Percentiles rank a stretch among this genome's conserved stretches.
Evolutionary conservation across 768 basidiomycete species (phyloP).

Genomic region (Mycena capillaripes): DNA sequence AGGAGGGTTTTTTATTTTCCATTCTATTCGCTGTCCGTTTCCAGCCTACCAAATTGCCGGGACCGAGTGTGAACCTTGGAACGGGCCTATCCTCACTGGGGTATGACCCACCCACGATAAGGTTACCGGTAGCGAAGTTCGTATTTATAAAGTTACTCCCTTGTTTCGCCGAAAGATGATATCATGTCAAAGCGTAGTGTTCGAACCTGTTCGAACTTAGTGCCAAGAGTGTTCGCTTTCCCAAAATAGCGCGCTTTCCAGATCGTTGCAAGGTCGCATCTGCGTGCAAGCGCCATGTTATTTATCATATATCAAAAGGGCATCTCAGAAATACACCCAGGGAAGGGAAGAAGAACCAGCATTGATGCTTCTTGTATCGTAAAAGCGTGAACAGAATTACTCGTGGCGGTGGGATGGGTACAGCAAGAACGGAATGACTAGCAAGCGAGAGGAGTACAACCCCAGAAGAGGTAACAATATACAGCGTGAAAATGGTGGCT

Average conservation of each 20-base stretch:
- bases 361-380: neutral
- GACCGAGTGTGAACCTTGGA: neutral
- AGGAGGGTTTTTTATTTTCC: neutral
- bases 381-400: neutral
- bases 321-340: neutral
- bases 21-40: neutral
- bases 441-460: constrained; percentile 5
- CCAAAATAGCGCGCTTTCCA: constrained; percentile 4
- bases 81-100: neutral
- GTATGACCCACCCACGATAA: constrained; percentile 9
- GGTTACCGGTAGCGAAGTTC: constrained; percentile 1
- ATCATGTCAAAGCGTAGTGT: constrained; percentile 5
- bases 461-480: neutral
- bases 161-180: constrained; percentile 23
- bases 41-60: neutral
- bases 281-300: neutral
- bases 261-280: neutral
- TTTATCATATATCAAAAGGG: neutral
- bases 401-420: neutral
- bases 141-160: constrained; percentile 16
- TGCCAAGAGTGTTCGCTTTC: constrained; percentile 4
- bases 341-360: neutral
- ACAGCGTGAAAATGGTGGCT: neutral
- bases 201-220: neutral
- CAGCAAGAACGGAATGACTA: neutral